These are phyloP conservation scores for Coemansia sp. DNA, from an alignment of 192 early-diverging fungal genomes.

Conservation along the genomic window DNA sequence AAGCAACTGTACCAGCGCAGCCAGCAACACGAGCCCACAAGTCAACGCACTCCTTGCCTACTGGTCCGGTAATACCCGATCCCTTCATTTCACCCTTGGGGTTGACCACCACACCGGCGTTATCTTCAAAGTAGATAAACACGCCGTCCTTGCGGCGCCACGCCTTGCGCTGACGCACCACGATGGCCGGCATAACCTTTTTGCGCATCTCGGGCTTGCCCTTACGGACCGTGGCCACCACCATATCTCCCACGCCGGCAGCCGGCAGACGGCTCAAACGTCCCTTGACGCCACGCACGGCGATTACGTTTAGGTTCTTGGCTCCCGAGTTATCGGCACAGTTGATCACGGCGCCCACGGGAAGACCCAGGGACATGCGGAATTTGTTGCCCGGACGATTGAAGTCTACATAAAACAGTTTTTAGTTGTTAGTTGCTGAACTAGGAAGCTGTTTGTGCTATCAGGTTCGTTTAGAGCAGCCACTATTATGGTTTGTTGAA, in stretches of 20 bases:
- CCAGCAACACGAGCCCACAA: slow-evolving; percentile 99
- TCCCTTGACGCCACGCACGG: slow-evolving; percentile 93
- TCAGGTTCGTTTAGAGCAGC: not conserved
- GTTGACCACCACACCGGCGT: slow-evolving; percentile 99
- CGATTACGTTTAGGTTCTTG: slow-evolving; percentile 99
- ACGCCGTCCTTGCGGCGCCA: slow-evolving; percentile 99
- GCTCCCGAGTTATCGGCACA: slow-evolving; percentile 99
- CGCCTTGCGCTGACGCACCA: slow-evolving; percentile 98
- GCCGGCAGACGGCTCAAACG: slow-evolving; percentile 97
- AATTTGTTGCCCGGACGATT: slow-evolving; percentile 86
- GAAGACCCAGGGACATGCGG: slow-evolving; percentile 99
- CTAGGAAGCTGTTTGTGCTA: not conserved
- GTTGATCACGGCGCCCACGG: slow-evolving; percentile 96
- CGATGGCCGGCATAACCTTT: slow-evolving; percentile 99
- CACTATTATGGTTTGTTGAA: not conserved
- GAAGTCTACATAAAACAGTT: slow-evolving; percentile 6
- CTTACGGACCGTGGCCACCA: slow-evolving; percentile 99
- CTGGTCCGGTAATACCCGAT: slow-evolving; percentile 99
- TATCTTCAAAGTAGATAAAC: slow-evolving; percentile 99
- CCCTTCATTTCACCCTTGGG: slow-evolving; percentile 99
- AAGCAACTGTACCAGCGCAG: slow-evolving; percentile 76
- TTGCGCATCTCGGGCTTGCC: slow-evolving; percentile 99
- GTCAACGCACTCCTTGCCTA: slow-evolving; percentile 99
- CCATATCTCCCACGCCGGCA: slow-evolving; percentile 98
- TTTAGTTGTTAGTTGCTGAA: not conserved